Evolutionary conservation across 2,329 filamentous ascomycete genomes (phyloP), one percentile per base, ranked within the genome.

Genomic region (Pseudogymnoascus sp.): DNA sequence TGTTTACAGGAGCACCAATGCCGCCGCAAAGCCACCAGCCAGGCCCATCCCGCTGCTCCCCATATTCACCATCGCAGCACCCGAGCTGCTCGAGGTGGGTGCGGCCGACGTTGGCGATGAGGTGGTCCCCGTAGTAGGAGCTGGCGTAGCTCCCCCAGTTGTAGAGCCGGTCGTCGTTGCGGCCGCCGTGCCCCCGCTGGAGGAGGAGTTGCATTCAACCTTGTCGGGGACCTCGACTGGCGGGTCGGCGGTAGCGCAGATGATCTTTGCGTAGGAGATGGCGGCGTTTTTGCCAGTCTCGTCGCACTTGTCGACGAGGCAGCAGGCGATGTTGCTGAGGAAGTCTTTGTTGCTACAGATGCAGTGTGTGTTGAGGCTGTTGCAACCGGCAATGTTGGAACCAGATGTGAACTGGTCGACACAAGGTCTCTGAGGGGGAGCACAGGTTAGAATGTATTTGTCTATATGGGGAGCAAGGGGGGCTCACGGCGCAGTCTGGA

Each of bases 401-500:
- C 77, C 70, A n/a, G 68, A 64, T n/a, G 73, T 74, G 61, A 76
- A 69, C 58, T 68, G 35, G 39, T 63, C 62, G 2, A 74, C 64
- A 57, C 73, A 75, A 18, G 63, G 37, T 66, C 68, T 66, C 73
- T 74, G 58, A 25, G 20, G 18, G 6, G 47, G n/a, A 34, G 25
- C n/a, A 3, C 22, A 16, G 57, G 32, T 9, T 39, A 58, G 25
- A 59, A 39, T 28, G 34, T 18, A 35, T n/a, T 4, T 9, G 20
- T 8, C 25, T 3, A 6, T 32, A 8, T 54, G 47, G 9, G 47
- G 18, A 14, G 20, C 25, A 38, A 18, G 32, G 30, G 32, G 18
- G 37, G 78, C 81, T 69, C 76, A 86, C 83, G 65, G 83, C 82
- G 67, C 79, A 87, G 8, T 64, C 62, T 14, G 81, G 84, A 57